Evolutionary conservation across 441 rosid species (phyloP).

Genomic region (Adansonia madagascariensis): DNA sequence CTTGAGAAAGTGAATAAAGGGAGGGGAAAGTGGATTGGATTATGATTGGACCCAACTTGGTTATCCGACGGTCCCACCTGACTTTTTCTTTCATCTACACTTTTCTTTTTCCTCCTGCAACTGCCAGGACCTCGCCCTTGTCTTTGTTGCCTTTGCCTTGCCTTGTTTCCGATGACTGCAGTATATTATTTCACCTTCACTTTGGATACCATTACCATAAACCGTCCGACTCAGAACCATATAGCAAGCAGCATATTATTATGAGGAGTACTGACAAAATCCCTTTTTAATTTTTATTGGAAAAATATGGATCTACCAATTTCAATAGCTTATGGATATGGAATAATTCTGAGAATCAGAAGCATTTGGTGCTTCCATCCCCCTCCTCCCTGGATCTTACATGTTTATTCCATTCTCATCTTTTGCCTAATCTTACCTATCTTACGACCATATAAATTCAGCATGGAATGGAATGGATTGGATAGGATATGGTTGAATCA

Average conservation of each 20-base stretch:
- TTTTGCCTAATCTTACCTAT: neutral
- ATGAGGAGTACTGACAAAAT: neutral
- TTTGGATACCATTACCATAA: neutral
- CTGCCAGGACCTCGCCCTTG: too few species aligned
- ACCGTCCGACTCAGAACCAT: too few species aligned
- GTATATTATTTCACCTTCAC: neutral
- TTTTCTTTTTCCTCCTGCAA: neutral
- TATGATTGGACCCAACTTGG: conserved; percentile 13
- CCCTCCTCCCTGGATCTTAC: neutral
- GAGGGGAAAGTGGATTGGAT: neutral
- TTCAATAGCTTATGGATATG: neutral
- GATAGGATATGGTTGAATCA: neutral
- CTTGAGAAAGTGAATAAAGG: neutral
- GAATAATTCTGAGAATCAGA: conserved; percentile 7
- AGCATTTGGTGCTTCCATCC: neutral
- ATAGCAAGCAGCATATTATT: too few species aligned
- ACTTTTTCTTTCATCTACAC: neutral
- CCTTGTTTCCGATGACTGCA: too few species aligned
- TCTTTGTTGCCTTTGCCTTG: too few species aligned
- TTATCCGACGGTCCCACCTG: neutral
- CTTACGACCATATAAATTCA: neutral
- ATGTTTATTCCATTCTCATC: neutral
- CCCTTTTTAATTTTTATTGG: neutral
- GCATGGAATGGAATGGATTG: neutral
- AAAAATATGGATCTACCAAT: neutral